Evolutionary conservation across 2,329 filamentous ascomycete species (phyloP).

Genomic region (Hymenoscyphus fructigenus): DNA sequence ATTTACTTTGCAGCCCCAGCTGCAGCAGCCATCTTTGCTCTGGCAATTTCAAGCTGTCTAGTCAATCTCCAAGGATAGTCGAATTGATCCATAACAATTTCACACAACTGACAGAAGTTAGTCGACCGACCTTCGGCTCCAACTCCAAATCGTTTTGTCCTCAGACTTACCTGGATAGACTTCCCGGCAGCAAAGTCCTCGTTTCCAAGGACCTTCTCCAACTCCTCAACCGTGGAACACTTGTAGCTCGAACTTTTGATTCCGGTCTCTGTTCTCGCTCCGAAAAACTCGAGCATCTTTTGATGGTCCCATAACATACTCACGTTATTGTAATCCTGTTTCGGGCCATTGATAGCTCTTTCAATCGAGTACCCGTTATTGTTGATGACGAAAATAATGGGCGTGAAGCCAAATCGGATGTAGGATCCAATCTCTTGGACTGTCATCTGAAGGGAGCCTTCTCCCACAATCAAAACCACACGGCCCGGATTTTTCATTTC

Average conservation of each 20-base stretch:
- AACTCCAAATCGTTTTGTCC: not conserved
- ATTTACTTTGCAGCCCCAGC: not conserved
- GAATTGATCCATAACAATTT: constrained; percentile 21
- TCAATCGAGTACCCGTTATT: constrained; percentile 62
- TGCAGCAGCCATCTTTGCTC: constrained; percentile 6
- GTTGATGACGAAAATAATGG: constrained; percentile 54
- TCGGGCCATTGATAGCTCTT: constrained; percentile 54
- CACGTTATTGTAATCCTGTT: constrained; percentile 54
- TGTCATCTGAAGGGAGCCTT: constrained; percentile 66
- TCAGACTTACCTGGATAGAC: constrained; percentile 23
- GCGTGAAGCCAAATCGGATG: constrained; percentile 51
- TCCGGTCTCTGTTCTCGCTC: constrained; percentile 42
- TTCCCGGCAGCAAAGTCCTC: constrained; percentile 33
- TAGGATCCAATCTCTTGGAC: constrained; percentile 66
- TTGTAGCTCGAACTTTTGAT: constrained; percentile 34
- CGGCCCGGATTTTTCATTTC: constrained; percentile 44
- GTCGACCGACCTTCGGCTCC: not conserved
- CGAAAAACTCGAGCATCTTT: constrained; percentile 49
- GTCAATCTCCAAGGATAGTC: constrained; percentile 22
- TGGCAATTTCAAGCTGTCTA: constrained; percentile 9
- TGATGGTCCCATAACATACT: constrained; percentile 52
- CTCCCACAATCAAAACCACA: constrained; percentile 59
- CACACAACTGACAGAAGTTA: constrained; percentile 13
- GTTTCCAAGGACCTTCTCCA: constrained; percentile 42
- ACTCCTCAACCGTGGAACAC: constrained; percentile 46